These are phyloP conservation scores for Pythium brassicae DNA, from an alignment of 352 stramenopile species.

Conservation along the genomic window DNA sequence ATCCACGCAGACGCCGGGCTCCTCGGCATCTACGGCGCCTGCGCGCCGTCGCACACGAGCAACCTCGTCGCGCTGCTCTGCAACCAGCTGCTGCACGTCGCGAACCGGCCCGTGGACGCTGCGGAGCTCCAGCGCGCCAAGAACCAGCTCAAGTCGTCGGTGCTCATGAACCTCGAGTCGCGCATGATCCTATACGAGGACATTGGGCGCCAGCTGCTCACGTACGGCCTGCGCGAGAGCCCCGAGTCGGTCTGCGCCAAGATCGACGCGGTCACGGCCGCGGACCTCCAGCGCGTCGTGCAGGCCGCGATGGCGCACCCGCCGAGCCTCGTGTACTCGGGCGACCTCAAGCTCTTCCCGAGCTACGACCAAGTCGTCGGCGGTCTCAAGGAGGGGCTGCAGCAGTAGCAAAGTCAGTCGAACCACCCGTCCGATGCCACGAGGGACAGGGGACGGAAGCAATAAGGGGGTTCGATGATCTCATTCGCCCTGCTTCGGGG, in stretches of 20 bases:
- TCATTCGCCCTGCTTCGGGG: background rate
- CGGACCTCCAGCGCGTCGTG: slow-evolving; percentile 81
- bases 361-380: slow-evolving; percentile 80
- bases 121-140: slow-evolving; percentile 93
- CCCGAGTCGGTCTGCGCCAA: slow-evolving; percentile 83
- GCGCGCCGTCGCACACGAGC: slow-evolving; percentile 75
- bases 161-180: slow-evolving; percentile 99
- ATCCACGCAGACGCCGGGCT: slow-evolving; percentile 95
- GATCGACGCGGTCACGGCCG: slow-evolving; percentile 86
- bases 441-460: background rate
- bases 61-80: slow-evolving; percentile 92
- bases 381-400: slow-evolving; percentile 68
- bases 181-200: slow-evolving; percentile 98
- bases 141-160: slow-evolving; percentile 99
- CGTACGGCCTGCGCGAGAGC: slow-evolving; percentile 92
- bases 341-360: slow-evolving; percentile 72
- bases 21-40: slow-evolving; percentile 93
- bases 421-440: too few relatives aligned
- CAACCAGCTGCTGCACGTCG: slow-evolving; percentile 91
- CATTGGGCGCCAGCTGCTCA: slow-evolving; percentile 97
- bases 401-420: slow-evolving; percentile 8
- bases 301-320: slow-evolving; percentile 67
- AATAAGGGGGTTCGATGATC: background rate
- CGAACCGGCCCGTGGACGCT: slow-evolving; percentile 63
- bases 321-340: slow-evolving; percentile 83